Base-by-base conservation (phyloP, 2,329 filamentous ascomycete genomes). In the Trichoderma oligosporum region DNA sequence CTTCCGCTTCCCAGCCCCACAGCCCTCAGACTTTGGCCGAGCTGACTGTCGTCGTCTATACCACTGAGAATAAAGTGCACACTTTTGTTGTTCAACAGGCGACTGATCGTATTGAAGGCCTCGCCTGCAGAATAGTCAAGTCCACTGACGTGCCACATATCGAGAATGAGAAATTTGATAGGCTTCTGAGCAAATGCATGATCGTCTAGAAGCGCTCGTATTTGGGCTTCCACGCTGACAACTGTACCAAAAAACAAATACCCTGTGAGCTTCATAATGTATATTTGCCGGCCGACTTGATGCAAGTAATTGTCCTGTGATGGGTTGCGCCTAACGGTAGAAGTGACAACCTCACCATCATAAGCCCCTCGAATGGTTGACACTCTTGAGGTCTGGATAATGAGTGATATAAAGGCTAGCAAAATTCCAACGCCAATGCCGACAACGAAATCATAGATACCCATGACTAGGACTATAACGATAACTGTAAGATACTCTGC, bases 231-330 rank as follows among this genome's bases (percentile, higher is more conserved):
- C 0, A 99, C 93, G 46, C 90, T 91, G 53, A 97, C 93, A 62
- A 99, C 96, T 2, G 92, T 97, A 14, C 94, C 94, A 64, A 99
- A 99, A 78, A 99, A 99, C n/a, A 99, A 82, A 67, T 93, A 97
- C 0, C 94, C 93, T 0, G 89, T 87, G 14, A 99, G 81, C 71
- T 97, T 97, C 66, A 96, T 88, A 48, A 97, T 86, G 58, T 89
- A 88, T 31, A 95, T 94, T 69, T 99, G 94, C 29, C 84, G 82
- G 3, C 93, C 92, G 14, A 94, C 92, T 62, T 93, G 82, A 60
- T 86, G 86, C 4, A 99, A 77, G 67, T 94, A 99, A 59, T 88
- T 85, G 60, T 92, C 87, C 65, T 99, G 94, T 3, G 91, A 86
- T 0, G 90, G 89, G 63, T 96, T 96, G 54, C 94, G 85, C 53